Percentiles rank a stretch among this genome's conserved stretches.
These are phyloP conservation scores for Dactylorhiza incarnata DNA, from an alignment of 106 monocot genomes.

Conservation along the genomic window DNA sequence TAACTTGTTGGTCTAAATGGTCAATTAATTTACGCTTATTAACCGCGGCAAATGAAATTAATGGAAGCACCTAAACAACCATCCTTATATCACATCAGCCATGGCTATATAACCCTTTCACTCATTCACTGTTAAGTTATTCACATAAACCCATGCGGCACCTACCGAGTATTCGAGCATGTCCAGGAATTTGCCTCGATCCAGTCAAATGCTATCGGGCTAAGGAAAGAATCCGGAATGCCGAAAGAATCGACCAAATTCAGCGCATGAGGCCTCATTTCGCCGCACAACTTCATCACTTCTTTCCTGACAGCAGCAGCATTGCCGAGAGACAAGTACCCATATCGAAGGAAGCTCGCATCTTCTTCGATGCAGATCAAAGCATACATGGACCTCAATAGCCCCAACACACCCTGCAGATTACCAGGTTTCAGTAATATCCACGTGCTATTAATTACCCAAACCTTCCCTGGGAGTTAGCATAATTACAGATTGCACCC, in stretches of 20 bases:
- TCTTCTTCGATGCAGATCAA: slow-evolving; percentile 75
- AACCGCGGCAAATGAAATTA: too few relatives aligned
- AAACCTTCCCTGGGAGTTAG: too few relatives aligned
- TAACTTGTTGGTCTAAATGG: too few relatives aligned
- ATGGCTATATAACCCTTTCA: too few relatives aligned
- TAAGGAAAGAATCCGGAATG: slow-evolving; percentile 72
- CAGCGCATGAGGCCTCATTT: slow-evolving; percentile 72
- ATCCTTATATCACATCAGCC: too few relatives aligned
- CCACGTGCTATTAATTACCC: too few relatives aligned
- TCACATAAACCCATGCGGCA: too few relatives aligned
- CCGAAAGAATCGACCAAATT: slow-evolving; percentile 69
- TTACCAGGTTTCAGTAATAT: background rate
- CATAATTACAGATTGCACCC: too few relatives aligned
- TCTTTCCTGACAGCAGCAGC: slow-evolving; percentile 72
- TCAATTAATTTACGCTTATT: too few relatives aligned
- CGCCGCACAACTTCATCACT: slow-evolving; percentile 44
- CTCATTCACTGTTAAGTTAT: too few relatives aligned
- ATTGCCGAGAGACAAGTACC: slow-evolving; percentile 44
- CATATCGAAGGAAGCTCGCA: slow-evolving; percentile 74
- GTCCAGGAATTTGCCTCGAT: slow-evolving; percentile 75
- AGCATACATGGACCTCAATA: slow-evolving; percentile 76
- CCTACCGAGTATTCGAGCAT: slow-evolving; percentile 3
- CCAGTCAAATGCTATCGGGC: slow-evolving; percentile 91
- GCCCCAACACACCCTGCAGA: slow-evolving; percentile 60
- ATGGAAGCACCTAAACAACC: too few relatives aligned